phyloP scores from a whole-genome alignment of 73 alveolate genomes.

The Urostyla sp. region DNA sequence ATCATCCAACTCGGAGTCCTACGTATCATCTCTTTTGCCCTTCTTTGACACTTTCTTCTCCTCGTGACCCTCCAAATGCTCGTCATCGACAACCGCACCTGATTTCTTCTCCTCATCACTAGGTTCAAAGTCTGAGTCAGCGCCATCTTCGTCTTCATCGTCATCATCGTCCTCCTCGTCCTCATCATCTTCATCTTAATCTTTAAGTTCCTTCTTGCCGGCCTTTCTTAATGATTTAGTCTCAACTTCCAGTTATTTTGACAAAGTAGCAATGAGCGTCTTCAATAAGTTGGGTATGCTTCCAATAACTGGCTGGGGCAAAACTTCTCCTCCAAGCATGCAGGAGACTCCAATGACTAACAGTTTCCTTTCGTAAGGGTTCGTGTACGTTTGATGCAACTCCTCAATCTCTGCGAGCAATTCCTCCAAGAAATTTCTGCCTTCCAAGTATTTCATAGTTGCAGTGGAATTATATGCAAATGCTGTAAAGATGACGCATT shows the following conservation, averaged over 20 bases:
- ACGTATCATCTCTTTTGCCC: not conserved
- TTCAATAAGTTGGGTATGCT: not conserved
- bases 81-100: not conserved
- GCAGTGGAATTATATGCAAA: slow-evolving; percentile 35
- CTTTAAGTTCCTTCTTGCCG: slow-evolving; percentile 42
- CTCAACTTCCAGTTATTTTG: slow-evolving; percentile 24
- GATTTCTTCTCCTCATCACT: not conserved
- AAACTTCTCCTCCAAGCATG: slow-evolving; percentile 1
- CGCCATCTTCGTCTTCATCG: slow-evolving; percentile 38
- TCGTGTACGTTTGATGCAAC: not conserved
- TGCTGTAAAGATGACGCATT: slow-evolving; percentile 20
- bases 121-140: slow-evolving; percentile 37
- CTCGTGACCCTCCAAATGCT: slow-evolving; percentile 3
- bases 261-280: slow-evolving; percentile 25
- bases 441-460: slow-evolving; percentile 43
- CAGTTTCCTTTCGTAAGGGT: slow-evolving; percentile 51
- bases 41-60: not conserved
- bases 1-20: slow-evolving; percentile 10
- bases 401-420: not conserved
- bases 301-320: not conserved
- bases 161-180: slow-evolving; percentile 29
- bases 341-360: slow-evolving; percentile 48
- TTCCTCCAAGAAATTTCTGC: not conserved
- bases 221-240: slow-evolving; percentile 26
- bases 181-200: not conserved